phyloP scores from a whole-genome alignment of 306 rosid genomes.

The Quercus engelmannii region DNA sequence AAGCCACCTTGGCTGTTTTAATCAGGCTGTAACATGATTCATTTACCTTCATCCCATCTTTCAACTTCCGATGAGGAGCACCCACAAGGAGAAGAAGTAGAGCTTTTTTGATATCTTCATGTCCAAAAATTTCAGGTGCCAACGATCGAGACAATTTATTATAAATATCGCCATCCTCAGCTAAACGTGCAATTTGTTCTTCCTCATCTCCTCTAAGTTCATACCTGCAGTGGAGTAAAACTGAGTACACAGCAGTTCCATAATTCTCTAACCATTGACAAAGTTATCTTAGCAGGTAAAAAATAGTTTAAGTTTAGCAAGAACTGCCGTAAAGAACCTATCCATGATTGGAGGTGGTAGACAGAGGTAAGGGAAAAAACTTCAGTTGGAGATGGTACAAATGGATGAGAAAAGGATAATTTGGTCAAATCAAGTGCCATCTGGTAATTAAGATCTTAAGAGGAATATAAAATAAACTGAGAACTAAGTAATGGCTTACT shows the following conservation, averaged over 20 bases:
- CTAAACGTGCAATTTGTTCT: constrained; percentile 64
- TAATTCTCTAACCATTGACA: constrained; percentile 5
- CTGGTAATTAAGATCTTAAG: constrained; percentile 13
- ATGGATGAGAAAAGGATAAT: not conserved
- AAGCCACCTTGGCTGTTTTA: not conserved
- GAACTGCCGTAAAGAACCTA: not conserved
- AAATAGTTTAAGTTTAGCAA: not conserved
- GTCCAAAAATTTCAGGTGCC: constrained; percentile 99
- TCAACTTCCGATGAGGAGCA: constrained; percentile 84
- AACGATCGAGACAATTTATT: constrained; percentile 77
- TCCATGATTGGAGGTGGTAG: not conserved
- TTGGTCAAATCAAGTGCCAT: not conserved
- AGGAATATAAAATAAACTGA: not conserved
- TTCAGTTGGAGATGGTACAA: not conserved
- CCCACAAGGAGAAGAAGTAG: constrained; percentile 94
- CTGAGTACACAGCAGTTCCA: constrained; percentile 10
- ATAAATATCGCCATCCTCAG: constrained; percentile 91
- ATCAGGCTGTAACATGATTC: not conserved
- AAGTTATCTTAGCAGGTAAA: constrained; percentile 6
- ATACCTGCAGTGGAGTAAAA: constrained; percentile 48
- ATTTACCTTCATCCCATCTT: constrained; percentile 94
- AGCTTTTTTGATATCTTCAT: constrained; percentile 92
- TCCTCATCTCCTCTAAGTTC: constrained; percentile 88
- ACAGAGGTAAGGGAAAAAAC: not conserved
- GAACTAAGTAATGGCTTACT: constrained; percentile 45